Evolutionary conservation across 805 yeast species (phyloP), one percentile per base, ranked within the genome.

Genomic region (Metschnikowia borealis): DNA sequence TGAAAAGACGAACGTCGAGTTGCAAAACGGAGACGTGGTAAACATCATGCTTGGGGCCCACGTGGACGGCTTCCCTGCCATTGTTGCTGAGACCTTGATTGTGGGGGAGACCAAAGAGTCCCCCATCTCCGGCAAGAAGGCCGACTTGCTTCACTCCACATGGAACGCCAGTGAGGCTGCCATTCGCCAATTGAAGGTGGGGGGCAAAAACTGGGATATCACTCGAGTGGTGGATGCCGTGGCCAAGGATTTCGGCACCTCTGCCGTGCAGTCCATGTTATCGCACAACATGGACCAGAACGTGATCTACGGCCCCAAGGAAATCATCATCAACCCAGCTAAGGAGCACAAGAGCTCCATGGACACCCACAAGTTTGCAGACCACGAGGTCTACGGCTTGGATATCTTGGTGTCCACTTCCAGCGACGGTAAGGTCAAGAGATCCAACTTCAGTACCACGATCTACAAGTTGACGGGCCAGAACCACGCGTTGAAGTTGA

Each of bases 131-230:
- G 89, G 89, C 51, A 69, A 68, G 53, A 78, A 75, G 51, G 89
- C 90, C 46, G 88, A 85, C 64, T 81, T 82, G 59, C 63, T 86
- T 51, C 75, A 82, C 56, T 84, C 89, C 47, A 89, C 89, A 15
- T 81, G 85, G 83, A 77, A 77, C 59, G 87, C 91, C n/a, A 75
- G 85, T 36, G 90, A 86, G 74, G 89, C 89, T 40, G 91, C 92
- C 40, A 70, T 85, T 51, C 78, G 89, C 67, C 75, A 81, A 39
- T 72, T 86, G 68, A 77, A 75, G 67, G 81, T 83, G 40, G 87
- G 87, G 52, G 80, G 80, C 66, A 81, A 78, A 69, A 86, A 85
- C 76, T 82, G 82, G 81, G 90, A 85, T 58, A 85, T 87, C 52
- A 85, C 92, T 61, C 77, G 78, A 58, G 67, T 82, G 41, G 90